phyloP scores from a whole-genome alignment of 495 filamentous ascomycete genomes.

The Trichoderma reesei region DNA sequence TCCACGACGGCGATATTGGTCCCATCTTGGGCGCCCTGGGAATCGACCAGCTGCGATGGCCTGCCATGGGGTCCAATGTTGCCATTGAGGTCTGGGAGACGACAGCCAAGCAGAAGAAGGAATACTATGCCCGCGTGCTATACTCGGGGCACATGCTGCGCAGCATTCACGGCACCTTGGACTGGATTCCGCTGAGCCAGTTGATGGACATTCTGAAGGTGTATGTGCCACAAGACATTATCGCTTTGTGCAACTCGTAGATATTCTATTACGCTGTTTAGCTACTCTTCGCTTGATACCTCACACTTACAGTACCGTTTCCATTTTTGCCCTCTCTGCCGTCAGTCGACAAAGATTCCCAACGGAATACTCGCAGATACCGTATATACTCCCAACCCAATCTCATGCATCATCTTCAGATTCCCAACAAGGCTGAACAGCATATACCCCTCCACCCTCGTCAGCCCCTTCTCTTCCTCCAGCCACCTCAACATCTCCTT shows the following conservation, averaged over 20 bases:
- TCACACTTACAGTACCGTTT: no score
- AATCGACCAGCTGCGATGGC: background rate
- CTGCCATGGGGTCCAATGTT: background rate
- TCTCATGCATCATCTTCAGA: slow-evolving; percentile 37
- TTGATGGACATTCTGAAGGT: slow-evolving; percentile 1
- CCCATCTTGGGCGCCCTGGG: background rate
- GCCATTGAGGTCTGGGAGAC: background rate
- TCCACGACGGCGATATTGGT: background rate
- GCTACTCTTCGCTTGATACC: no score
- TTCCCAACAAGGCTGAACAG: slow-evolving; percentile 36
- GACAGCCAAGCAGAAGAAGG: background rate
- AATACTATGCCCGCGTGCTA: background rate
- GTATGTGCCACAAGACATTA: background rate
- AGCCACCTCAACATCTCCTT: slow-evolving; percentile 38
- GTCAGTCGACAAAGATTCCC: slow-evolving; percentile 25
- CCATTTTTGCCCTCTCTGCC: no score
- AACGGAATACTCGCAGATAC: slow-evolving; percentile 38
- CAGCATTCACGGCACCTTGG: background rate
- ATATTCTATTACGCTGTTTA: no score
- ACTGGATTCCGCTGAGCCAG: background rate
- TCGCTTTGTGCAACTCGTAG: background rate
- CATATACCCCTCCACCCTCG: slow-evolving; percentile 39
- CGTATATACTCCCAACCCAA: slow-evolving; percentile 41
- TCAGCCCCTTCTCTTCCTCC: slow-evolving; percentile 33
- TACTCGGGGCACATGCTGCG: background rate